Evolutionary conservation across 2,329 filamentous ascomycete species (phyloP).

Genomic region (Myotisia sp.): DNA sequence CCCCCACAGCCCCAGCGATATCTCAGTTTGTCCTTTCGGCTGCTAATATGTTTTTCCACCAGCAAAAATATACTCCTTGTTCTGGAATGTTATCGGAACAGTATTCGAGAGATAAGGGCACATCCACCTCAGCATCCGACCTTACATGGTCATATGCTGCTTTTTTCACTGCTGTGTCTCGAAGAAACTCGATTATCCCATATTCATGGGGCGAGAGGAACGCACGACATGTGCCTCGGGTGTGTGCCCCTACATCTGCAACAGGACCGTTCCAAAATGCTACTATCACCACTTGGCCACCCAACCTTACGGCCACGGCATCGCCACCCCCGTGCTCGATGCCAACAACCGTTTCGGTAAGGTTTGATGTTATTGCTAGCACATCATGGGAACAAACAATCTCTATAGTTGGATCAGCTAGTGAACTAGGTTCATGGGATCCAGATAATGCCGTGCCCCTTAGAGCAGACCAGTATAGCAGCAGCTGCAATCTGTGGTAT

Average conservation of each 20-base stretch:
- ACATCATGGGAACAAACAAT: constrained; percentile 51
- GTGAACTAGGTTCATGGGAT: constrained; percentile 50
- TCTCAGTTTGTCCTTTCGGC: not conserved
- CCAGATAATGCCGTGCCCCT: constrained; percentile 41
- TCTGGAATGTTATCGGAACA: constrained; percentile 42
- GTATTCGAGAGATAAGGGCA: constrained; percentile 23
- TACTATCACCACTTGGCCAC: constrained; percentile 22
- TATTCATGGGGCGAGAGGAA: constrained; percentile 22
- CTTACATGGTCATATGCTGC: constrained; percentile 35
- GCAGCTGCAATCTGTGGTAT: constrained; percentile 47
- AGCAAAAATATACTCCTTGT: constrained; percentile 34
- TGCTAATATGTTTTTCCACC: no score
- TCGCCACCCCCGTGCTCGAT: constrained; percentile 14
- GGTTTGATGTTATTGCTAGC: constrained; percentile 45
- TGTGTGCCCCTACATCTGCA: constrained; percentile 20
- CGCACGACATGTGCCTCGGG: constrained; percentile 20
- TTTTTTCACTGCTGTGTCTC: constrained; percentile 25
- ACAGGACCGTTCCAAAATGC: constrained; percentile 22
- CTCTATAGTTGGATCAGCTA: constrained; percentile 47
- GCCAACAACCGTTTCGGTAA: constrained; percentile 40
- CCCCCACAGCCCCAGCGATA: not conserved
- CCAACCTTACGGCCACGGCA: constrained; percentile 15
- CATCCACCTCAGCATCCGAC: constrained; percentile 25
- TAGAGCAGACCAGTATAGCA: constrained; percentile 45
- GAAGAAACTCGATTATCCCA: constrained; percentile 22